phyloP scores from a whole-genome alignment of 2,329 filamentous ascomycete genomes.

The Calonectria pseudoturangicola region DNA sequence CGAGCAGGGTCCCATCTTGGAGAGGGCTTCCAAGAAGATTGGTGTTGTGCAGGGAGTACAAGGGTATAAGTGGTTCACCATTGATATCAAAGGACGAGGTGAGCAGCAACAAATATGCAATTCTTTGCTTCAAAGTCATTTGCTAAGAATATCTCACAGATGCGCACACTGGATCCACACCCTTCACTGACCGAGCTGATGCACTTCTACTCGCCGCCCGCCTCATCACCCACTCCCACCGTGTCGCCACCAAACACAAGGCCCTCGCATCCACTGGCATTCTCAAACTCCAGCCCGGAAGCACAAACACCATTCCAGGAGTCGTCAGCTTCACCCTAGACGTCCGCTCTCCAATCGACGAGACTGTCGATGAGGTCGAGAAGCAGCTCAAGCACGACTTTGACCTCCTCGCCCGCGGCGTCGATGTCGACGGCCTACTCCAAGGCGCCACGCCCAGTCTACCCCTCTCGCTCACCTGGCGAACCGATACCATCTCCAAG shows the following conservation, averaged over 20 bases:
- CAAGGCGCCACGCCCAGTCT: constrained; percentile 44
- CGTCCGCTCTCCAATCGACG: constrained; percentile 75
- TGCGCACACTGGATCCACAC: constrained; percentile 44
- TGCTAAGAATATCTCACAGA: constrained; percentile 12
- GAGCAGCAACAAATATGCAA: constrained; percentile 10
- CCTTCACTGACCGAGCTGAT: constrained; percentile 38
- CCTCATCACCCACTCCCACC: constrained; percentile 42
- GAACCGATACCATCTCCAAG: constrained; percentile 74
- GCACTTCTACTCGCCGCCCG: constrained; percentile 42
- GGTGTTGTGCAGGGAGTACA: constrained; percentile 59
- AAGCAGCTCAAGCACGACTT: constrained; percentile 48
- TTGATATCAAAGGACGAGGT: constrained; percentile 56
- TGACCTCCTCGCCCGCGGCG: constrained; percentile 53
- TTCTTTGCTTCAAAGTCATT: background rate
- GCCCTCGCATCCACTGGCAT: constrained; percentile 44
- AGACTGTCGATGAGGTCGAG: constrained; percentile 68
- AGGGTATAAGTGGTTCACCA: constrained; percentile 58
- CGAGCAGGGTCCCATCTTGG: constrained; percentile 85
- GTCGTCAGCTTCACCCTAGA: constrained; percentile 70
- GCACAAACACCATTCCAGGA: constrained; percentile 46
- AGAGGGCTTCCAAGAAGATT: constrained; percentile 60
- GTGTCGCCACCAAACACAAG: constrained; percentile 38
- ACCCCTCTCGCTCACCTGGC: constrained; percentile 65
- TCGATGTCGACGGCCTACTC: constrained; percentile 62
- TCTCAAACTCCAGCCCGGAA: constrained; percentile 38